Conservation (phyloP, 176 grass and related monocot genomes). For the Oryza meyeriana region DNA sequence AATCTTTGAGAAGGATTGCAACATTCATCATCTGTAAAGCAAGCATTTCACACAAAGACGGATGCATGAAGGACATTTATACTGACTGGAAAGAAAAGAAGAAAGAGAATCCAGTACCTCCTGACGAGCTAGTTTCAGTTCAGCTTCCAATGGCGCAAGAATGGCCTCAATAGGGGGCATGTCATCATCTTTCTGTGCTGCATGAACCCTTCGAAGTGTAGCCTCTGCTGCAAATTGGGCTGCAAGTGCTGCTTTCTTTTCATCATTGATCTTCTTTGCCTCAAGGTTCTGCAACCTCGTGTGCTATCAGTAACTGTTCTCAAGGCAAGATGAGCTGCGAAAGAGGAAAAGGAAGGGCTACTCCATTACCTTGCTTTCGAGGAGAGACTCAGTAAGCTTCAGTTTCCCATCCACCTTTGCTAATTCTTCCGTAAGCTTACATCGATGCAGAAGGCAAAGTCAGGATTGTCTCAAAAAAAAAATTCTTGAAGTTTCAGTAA, state of each 20-base stretch:
- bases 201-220: conserved; percentile 92
- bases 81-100: neutral
- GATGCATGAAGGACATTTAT: neutral
- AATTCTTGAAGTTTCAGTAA: neutral
- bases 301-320: neutral
- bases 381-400: conserved; percentile 93
- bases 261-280: conserved; percentile 92
- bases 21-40: neutral
- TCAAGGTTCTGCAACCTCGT: conserved; percentile 71
- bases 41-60: neutral
- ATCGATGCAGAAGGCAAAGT: conserved; percentile 40
- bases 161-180: conserved; percentile 98
- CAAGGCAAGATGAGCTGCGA: neutral
- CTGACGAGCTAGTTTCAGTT: conserved; percentile 76
- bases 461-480: conserved; percentile 12
- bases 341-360: neutral
- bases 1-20: neutral
- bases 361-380: conserved; percentile 77
- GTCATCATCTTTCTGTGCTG: conserved; percentile 95
- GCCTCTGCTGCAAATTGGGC: conserved; percentile 96
- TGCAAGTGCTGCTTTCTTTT: conserved; percentile 85
- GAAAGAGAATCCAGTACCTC: conserved; percentile 52
- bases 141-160: conserved; percentile 93
- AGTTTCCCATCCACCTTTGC: conserved; percentile 88
- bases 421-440: conserved; percentile 95